A percentile compares a stretch with the other conserved stretches of the same genome.
These are phyloP conservation scores for Jacaranda copaia DNA, from an alignment of 257 asterid genomes.

Conservation along the genomic window DNA sequence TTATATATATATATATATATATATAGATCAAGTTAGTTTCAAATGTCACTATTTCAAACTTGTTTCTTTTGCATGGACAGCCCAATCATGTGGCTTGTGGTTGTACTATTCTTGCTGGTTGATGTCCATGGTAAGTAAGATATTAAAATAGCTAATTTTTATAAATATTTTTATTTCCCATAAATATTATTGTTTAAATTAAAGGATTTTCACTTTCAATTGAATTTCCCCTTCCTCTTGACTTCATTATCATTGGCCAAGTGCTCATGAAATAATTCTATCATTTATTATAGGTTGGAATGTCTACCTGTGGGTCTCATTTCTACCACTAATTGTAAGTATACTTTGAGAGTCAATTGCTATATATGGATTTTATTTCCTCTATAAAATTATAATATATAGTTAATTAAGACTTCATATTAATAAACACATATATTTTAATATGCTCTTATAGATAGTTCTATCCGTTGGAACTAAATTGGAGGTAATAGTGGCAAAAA, in stretches of 20 bases:
- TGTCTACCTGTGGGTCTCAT: constrained; percentile 74
- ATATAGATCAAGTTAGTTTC: too few species aligned
- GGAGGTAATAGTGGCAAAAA: constrained; percentile 68
- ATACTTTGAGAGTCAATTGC: background rate
- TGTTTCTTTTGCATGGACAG: constrained; percentile 47
- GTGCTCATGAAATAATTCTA: background rate
- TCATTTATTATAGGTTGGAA: constrained; percentile 69
- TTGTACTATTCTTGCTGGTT: constrained; percentile 71
- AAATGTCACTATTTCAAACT: background rate
- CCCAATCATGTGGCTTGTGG: constrained; percentile 80
- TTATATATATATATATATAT: background rate
- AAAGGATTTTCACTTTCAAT: too few species aligned
- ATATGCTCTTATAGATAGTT: constrained; percentile 51
- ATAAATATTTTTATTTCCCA: background rate
- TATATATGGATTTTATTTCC: background rate
- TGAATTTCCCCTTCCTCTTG: too few species aligned
- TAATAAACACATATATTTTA: background rate
- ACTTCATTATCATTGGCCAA: background rate
- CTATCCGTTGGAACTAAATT: constrained; percentile 71
- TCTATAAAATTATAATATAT: background rate
- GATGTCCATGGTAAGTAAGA: constrained; percentile 75
- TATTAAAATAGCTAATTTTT: too few species aligned
- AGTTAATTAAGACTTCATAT: background rate
- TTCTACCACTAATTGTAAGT: constrained; percentile 72
- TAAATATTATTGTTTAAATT: too few species aligned